phyloP scores from a whole-genome alignment of 164 flowering plant genomes.

The Taxillus chinensis region DNA sequence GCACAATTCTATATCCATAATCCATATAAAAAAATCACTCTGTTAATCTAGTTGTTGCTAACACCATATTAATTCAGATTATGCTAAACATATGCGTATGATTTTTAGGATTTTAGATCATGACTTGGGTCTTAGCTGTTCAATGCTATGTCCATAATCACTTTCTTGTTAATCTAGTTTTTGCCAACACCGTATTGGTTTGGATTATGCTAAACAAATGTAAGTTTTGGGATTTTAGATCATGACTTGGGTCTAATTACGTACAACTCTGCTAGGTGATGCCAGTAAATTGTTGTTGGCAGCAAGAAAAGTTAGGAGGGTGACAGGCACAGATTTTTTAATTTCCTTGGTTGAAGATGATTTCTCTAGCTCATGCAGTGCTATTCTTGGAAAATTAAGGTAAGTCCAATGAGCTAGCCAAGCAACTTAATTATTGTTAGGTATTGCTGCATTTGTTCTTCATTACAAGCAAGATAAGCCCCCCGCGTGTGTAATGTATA shows the following conservation, averaged over 20 bases:
- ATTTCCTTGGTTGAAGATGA: conserved; percentile 57
- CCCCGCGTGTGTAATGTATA: too few species aligned
- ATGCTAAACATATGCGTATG: background rate
- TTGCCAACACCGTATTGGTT: too few species aligned
- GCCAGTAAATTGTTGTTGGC: conserved; percentile 56
- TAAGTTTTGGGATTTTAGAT: background rate
- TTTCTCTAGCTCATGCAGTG: conserved; percentile 53
- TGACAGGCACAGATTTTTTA: conserved; percentile 47
- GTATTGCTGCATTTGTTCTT: background rate
- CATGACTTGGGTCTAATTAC: background rate
- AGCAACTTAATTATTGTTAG: background rate
- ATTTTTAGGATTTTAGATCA: background rate
- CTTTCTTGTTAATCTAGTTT: too few species aligned
- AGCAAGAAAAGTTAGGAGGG: conserved; percentile 62
- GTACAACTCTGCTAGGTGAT: conserved; percentile 42
- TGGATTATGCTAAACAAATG: background rate
- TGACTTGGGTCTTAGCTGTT: too few species aligned
- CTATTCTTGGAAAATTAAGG: conserved; percentile 72
- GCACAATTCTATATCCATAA: too few species aligned
- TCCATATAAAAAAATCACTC: too few species aligned
- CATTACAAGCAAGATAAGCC: too few species aligned
- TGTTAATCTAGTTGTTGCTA: too few species aligned
- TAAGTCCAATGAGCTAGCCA: conserved; percentile 6
- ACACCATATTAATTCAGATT: too few species aligned
- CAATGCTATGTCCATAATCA: too few species aligned